phyloP scores from a whole-genome alignment of 2,329 filamentous ascomycete genomes.

The Penicillium paneum region DNA sequence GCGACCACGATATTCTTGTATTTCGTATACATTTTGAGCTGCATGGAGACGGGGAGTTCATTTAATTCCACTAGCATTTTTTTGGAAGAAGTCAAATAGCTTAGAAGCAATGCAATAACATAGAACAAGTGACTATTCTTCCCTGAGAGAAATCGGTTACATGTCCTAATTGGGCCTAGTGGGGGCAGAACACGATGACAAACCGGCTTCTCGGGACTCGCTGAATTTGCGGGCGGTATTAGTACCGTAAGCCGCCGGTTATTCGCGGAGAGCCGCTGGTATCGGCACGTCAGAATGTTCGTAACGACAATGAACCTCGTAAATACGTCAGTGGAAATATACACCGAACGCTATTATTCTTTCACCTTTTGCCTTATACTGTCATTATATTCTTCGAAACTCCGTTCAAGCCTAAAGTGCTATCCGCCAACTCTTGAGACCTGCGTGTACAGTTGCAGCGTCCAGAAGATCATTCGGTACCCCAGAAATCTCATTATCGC shows the following conservation, averaged over 20 bases:
- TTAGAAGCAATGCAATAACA: constrained; percentile 8
- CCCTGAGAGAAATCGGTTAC: neutral
- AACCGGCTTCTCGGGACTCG: constrained; percentile 24
- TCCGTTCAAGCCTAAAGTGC: neutral
- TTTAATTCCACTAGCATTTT: neutral
- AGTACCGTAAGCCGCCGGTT: constrained; percentile 17
- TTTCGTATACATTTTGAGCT: constrained; percentile 18
- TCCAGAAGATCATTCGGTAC: constrained; percentile 27
- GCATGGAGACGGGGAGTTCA: constrained; percentile 17
- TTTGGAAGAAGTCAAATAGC: neutral
- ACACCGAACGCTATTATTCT: constrained; percentile 6
- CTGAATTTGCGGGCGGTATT: constrained; percentile 15
- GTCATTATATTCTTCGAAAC: neutral
- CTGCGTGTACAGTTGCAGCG: neutral
- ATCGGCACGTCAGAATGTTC: constrained; percentile 32
- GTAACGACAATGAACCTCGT: constrained; percentile 9
- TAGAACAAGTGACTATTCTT: neutral
- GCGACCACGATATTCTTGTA: constrained; percentile 20
- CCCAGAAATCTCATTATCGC: constrained; percentile 28
- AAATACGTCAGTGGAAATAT: constrained; percentile 12
- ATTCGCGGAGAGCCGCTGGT: constrained; percentile 23
- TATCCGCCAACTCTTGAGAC: too few species aligned
- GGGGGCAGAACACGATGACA: constrained; percentile 11
- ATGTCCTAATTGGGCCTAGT: neutral
- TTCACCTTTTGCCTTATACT: constrained; percentile 2